Evolutionary conservation across 176 grass and related monocot genomes (phyloP), one percentile per base, ranked within the genome.

Genomic region (Thalia dealbata): DNA sequence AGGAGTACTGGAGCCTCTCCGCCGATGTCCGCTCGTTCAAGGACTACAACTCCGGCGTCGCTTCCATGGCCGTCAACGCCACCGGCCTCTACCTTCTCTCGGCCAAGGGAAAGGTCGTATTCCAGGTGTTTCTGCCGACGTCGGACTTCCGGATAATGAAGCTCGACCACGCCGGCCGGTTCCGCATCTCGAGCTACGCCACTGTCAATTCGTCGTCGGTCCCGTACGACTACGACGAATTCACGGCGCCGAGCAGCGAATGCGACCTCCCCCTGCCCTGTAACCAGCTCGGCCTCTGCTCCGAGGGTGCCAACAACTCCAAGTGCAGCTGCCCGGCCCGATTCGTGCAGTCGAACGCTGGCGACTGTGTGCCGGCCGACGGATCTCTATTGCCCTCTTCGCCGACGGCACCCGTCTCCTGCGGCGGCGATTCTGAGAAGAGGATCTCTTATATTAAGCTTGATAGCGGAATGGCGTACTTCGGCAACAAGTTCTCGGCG

Each of bases 181-280:
- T 96, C 21, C 81, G 76, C 54, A 42, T 92, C 69, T 74, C 13
- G 21, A 86, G 78, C 63, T 96, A 90, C 74, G 8, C 82, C 21
- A 25, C 75, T 24, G 22, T 85, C 73, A 96, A 92, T 70, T 90
- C 93, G 14, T 86, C 86, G 63, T 80, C 76, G 50, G 1, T 72
- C 25, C 13, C 82, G 11, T 59, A 55, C 15, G 15, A 75, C 24
- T 59, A 55, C 15, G 15, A 75, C 24, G 75, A 88, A 63, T 90
- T 96, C 74, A 38, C 80, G 3, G 84, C 89, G 12, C 93, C 93
- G 1, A 79, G 8, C 25, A 50, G 32, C 41, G 29, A 78, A 74
- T 96, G 93, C 75, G 82, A 90, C 24, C 85, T 96, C 27, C 93
- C 93, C 9, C 46, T 45, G 23, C 78, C 48, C 65, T 97, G 93